Evolutionary conservation across 2,329 filamentous ascomycete genomes (phyloP), one percentile per base, ranked within the genome.

Genomic region (Sclerotinia subarctica): DNA sequence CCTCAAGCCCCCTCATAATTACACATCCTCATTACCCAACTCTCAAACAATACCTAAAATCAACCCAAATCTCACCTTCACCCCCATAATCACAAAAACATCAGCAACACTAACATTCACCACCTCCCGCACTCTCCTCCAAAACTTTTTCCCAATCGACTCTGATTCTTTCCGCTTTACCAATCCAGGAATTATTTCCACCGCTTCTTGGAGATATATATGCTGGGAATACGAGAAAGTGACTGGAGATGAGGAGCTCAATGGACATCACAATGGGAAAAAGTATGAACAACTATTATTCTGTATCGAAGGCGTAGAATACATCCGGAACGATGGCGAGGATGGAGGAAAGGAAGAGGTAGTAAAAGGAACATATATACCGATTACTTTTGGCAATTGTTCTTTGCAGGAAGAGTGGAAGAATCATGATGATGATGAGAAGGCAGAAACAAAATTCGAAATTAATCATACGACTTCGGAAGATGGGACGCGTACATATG

Each of bases 161-260:
- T 49, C 24, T 2, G 10, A 44, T 29, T 32, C 38, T 1, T 51
- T 64, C 70, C 53, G 74, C 68, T 38, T 35, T 81, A 78, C 46
- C 81, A 83, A 71, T 78, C 86, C 21, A 86, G 86, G 0, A 79
- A 90, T 1, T 88, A 86, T 73, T 82, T 90, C 21, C 86, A 90
- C 69, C 86, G 85, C 0, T 83, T 89, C 1, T 76, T 86, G 69
- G 87, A 87, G 42, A 13, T 65, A 17, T 3, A 13, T 19, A 8
- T n/a, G 26, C 5, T 21, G 29, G 46, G 13, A 15, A 17, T 47
- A 10, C 21, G 32, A 24, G 11, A 1, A 35, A 8, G 44, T 19
- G 7, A 29, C 29, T 7, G 4, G 24, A 1, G 6, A 32, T 13
- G 15, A 1, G 17, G 24, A 35, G 8, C 35, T 35, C 35, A 35